phyloP scores from a whole-genome alignment of 1,284 basidiomycete genomes.

The Hymenochaete sp. region DNA sequence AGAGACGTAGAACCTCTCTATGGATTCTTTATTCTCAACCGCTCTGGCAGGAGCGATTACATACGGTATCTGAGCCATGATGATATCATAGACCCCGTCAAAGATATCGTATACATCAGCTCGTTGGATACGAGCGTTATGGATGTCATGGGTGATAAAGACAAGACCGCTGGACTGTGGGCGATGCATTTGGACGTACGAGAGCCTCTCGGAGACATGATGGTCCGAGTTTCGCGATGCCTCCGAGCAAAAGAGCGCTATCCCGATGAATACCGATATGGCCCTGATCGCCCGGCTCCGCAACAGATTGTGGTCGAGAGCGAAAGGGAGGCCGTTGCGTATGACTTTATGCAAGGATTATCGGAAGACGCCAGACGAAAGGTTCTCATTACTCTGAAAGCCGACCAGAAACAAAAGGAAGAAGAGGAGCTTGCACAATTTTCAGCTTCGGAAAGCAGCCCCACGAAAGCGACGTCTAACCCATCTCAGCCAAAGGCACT shows the following conservation, averaged over 20 bases:
- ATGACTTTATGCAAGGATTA: slow-evolving; percentile 8
- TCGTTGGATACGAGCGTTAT: slow-evolving; percentile 5
- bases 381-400: slow-evolving; percentile 11
- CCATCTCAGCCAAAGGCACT: no score
- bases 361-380: slow-evolving; percentile 10
- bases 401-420: slow-evolving; percentile 8
- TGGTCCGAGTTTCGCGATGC: slow-evolving; percentile 54
- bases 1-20: slow-evolving; percentile 70
- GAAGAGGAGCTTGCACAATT: no score
- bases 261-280: slow-evolving; percentile 58
- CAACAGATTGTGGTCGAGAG: slow-evolving; percentile 25
- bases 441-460: no score
- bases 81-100: slow-evolving; percentile 62
- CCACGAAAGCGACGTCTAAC: no score
- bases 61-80: slow-evolving; percentile 70
- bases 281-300: slow-evolving; percentile 53
- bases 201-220: slow-evolving; percentile 59
- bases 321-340: neutral
- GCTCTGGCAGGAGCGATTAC: slow-evolving; percentile 80
- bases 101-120: slow-evolving; percentile 24
- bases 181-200: slow-evolving; percentile 64
- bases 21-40: slow-evolving; percentile 82
- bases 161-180: slow-evolving; percentile 60
- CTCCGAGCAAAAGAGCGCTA: slow-evolving; percentile 56
- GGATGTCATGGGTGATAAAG: slow-evolving; percentile 15